Percentiles rank a stretch among this genome's conserved stretches.
Conservation (phyloP, 495 filamentous ascomycete genomes). For the Hyaloscypha bicolor region DNA sequence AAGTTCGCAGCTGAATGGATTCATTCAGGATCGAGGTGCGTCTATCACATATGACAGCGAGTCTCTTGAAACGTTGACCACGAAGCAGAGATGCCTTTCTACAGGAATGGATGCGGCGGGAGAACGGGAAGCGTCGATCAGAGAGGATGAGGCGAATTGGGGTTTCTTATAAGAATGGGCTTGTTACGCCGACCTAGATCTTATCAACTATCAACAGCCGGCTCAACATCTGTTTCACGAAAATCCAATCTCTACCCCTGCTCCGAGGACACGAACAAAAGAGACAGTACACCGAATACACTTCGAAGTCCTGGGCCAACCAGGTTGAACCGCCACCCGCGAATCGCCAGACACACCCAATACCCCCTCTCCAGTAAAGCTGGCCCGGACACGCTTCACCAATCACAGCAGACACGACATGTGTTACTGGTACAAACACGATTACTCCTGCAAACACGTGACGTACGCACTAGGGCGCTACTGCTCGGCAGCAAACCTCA, state of each 20-base stretch:
- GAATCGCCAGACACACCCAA: not conserved
- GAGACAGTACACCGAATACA: not conserved
- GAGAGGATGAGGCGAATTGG: constrained; percentile 11
- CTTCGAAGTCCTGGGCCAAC: too few relatives aligned
- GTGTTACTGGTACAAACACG: constrained; percentile 33
- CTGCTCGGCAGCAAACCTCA: constrained; percentile 21
- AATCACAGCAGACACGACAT: constrained; percentile 15
- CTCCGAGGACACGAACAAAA: not conserved
- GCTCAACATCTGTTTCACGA: not conserved
- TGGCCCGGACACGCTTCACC: not conserved
- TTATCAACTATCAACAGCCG: not conserved
- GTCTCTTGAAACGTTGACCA: constrained; percentile 3
- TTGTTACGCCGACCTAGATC: constrained; percentile 7
- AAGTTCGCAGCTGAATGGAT: constrained; percentile 9
- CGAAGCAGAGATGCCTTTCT: constrained; percentile 14
- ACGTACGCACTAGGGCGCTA: constrained; percentile 31
- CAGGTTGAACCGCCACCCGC: not conserved
- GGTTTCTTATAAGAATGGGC: constrained; percentile 14
- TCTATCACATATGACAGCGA: constrained; percentile 20
- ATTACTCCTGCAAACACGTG: constrained; percentile 30
- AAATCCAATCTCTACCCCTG: not conserved
- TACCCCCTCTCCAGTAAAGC: not conserved
- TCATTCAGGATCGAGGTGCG: constrained; percentile 5
- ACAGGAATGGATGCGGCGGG: constrained; percentile 1
- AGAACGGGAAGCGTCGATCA: constrained; percentile 2